phyloP scores from a whole-genome alignment of 1,284 basidiomycete species.

The Meira miltonrushii region DNA sequence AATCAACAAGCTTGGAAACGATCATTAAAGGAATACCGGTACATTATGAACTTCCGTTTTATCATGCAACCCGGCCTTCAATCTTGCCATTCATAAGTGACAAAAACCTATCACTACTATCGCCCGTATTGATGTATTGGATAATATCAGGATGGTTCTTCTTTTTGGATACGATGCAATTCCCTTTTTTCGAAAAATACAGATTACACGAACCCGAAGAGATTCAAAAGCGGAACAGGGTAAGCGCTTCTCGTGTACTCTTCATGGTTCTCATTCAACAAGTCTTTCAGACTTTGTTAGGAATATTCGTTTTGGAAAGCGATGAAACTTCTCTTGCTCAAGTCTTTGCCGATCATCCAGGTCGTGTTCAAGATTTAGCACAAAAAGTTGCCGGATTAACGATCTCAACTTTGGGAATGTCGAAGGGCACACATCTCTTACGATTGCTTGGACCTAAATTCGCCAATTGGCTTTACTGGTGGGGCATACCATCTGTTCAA shows the following conservation, averaged over 20 bases:
- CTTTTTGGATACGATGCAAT: conserved; percentile 64
- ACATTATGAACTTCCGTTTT: background rate
- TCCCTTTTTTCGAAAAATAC: conserved; percentile 75
- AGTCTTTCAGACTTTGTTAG: conserved; percentile 72
- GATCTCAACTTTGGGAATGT: conserved; percentile 56
- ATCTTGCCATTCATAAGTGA: conserved; percentile 67
- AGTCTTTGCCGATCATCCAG: conserved; percentile 58
- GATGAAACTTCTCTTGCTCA: conserved; percentile 43
- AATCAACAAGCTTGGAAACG: too few relatives aligned
- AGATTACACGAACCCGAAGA: conserved; percentile 84
- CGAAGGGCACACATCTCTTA: conserved; percentile 53
- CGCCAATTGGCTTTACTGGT: conserved; percentile 82
- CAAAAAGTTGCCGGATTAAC: conserved; percentile 54
- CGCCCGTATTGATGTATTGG: conserved; percentile 87
- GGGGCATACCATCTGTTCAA: conserved; percentile 75
- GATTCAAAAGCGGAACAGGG: conserved; percentile 71
- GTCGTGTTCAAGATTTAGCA: conserved; percentile 23
- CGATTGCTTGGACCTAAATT: conserved; percentile 58
- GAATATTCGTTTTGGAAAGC: conserved; percentile 65
- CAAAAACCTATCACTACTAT: conserved; percentile 66
- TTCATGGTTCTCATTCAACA: conserved; percentile 80
- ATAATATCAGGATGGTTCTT: conserved; percentile 73
- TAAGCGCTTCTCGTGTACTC: conserved; percentile 67
- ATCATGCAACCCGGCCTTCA: background rate
- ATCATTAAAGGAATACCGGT: background rate